Evolutionary conservation across 2,329 filamentous ascomycete genomes (phyloP).

Genomic region (Emericellopsis cladophorae): DNA sequence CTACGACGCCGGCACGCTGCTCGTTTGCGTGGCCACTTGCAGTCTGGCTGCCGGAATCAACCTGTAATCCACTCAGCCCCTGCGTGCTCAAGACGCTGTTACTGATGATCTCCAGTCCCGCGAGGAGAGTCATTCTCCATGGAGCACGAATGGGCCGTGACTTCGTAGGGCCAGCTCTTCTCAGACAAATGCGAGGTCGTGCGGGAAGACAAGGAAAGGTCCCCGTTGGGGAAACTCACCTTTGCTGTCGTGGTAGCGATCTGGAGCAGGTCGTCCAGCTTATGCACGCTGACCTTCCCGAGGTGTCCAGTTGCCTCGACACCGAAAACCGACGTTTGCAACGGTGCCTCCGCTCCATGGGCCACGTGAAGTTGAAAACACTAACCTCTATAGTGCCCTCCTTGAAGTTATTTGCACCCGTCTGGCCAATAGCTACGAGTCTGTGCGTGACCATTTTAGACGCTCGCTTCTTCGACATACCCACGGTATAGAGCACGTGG

Average conservation of each 20-base stretch:
- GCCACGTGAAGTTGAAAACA: neutral
- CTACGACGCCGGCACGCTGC: constrained; percentile 55
- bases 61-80: constrained; percentile 24
- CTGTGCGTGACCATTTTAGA: constrained; percentile 54
- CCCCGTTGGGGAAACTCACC: constrained; percentile 63
- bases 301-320: constrained; percentile 54
- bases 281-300: constrained; percentile 60
- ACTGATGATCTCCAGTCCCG: constrained; percentile 26
- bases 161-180: constrained; percentile 64
- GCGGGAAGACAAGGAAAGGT: constrained; percentile 71
- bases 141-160: constrained; percentile 66
- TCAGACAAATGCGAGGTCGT: constrained; percentile 69
- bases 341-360: constrained; percentile 25
- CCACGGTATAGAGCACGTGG: constrained; percentile 33
- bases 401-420: constrained; percentile 59
- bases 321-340: constrained; percentile 57
- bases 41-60: constrained; percentile 78
- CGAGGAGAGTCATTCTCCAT: constrained; percentile 62
- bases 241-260: constrained; percentile 59
- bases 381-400: constrained; percentile 39
- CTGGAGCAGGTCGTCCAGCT: constrained; percentile 57
- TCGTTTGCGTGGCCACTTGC: constrained; percentile 65
- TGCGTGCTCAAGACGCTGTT: neutral
- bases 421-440: constrained; percentile 51
- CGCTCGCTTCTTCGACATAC: constrained; percentile 55